These are phyloP conservation scores for Cynanchum wilfordii DNA, from an alignment of 257 asterid genomes.

Conservation along the genomic window DNA sequence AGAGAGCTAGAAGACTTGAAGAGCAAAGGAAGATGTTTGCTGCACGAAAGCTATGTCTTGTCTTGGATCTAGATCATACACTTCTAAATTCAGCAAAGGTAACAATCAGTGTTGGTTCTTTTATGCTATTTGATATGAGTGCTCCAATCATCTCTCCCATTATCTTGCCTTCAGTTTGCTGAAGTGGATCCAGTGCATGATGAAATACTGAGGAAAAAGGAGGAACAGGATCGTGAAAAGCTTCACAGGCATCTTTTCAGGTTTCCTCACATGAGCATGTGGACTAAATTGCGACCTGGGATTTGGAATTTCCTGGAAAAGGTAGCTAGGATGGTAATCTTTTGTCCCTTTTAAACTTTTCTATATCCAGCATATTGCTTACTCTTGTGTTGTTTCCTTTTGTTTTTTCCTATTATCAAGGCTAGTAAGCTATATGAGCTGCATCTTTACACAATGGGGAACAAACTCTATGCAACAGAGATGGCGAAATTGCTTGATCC, in stretches of 20 bases:
- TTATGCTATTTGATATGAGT: background rate
- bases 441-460: constrained; percentile 98
- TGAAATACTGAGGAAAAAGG: constrained; percentile 87
- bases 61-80: constrained; percentile 97
- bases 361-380: background rate
- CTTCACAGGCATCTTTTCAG: constrained; percentile 75
- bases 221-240: constrained; percentile 89
- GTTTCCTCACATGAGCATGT: constrained; percentile 97
- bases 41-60: constrained; percentile 81
- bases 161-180: constrained; percentile 52
- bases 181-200: constrained; percentile 84
- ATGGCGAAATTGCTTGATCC: constrained; percentile 99
- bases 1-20: constrained; percentile 86
- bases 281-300: constrained; percentile 99
- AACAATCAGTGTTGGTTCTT: constrained; percentile 6
- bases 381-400: constrained; percentile 3
- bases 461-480: constrained; percentile 95
- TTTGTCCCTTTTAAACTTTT: background rate
- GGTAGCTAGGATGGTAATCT: constrained; percentile 35
- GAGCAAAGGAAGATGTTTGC: constrained; percentile 92
- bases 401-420: constrained; percentile 41
- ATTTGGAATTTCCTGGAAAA: constrained; percentile 95
- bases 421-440: constrained; percentile 83
- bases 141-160: constrained; percentile 5
- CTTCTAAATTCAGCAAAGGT: constrained; percentile 97